Percentiles rank a stretch among this genome's conserved stretches.
phyloP scores from a whole-genome alignment of 306 rosid genomes.

The Medicago ruthenica region DNA sequence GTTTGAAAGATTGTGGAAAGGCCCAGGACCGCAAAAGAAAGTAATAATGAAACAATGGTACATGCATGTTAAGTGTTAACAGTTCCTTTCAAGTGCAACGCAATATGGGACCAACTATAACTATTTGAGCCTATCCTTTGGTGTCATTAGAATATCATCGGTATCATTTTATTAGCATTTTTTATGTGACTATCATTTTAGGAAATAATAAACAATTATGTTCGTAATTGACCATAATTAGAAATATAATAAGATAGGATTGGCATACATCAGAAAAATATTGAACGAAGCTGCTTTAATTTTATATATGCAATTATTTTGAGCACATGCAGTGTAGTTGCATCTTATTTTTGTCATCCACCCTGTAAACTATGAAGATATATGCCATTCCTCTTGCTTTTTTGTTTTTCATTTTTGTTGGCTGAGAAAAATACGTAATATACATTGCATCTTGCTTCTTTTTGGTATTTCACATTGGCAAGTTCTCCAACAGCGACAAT shows the following conservation, averaged over 20 bases:
- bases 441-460: constrained; percentile 34
- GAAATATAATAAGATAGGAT: neutral
- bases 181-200: neutral
- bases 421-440: neutral
- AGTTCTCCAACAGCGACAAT: constrained; percentile 24
- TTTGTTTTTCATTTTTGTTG: neutral
- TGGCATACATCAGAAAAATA: neutral
- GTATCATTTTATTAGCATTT: neutral
- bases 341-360: neutral
- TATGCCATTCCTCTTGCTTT: neutral
- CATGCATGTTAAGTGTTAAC: neutral
- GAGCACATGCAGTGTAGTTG: constrained; percentile 22
- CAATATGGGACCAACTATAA: constrained; percentile 1
- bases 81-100: neutral
- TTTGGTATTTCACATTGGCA: neutral
- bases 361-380: neutral
- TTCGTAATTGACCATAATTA: constrained; percentile 2
- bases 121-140: neutral
- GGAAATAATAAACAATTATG: neutral
- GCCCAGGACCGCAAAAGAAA: neutral
- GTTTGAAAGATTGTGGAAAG: neutral
- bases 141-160: neutral
- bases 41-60: neutral
- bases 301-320: constrained; percentile 14
- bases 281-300: constrained; percentile 4